These are phyloP conservation scores for Waltiozyma sp. DNA, from an alignment of 1,139 yeast genomes.

Conservation along the genomic window DNA sequence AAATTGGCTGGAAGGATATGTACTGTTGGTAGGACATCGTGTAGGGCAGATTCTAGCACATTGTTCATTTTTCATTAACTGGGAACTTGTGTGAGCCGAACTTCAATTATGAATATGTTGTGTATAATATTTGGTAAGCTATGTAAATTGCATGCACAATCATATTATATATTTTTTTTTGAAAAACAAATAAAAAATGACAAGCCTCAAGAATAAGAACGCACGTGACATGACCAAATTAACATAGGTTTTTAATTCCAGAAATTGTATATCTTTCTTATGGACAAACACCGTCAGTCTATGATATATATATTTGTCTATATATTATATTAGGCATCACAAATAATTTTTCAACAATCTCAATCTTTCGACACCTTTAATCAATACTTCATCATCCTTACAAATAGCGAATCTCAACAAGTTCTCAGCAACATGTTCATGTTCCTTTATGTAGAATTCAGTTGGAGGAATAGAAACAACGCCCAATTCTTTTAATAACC, in stretches of 20 bases:
- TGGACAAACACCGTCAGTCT: not conserved
- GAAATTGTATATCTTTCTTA: not conserved
- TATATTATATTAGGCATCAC: slow-evolving; percentile 9
- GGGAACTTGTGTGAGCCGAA: too few relatives aligned
- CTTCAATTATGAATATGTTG: slow-evolving; percentile 1
- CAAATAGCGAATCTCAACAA: slow-evolving; percentile 91
- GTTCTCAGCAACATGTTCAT: slow-evolving; percentile 69
- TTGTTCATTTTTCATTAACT: not conserved
- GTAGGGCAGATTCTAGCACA: slow-evolving; percentile 20
- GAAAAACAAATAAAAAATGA: too few relatives aligned
- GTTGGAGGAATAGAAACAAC: slow-evolving; percentile 96
- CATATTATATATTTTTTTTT: too few relatives aligned
- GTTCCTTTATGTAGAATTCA: slow-evolving; percentile 68
- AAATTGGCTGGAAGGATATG: slow-evolving; percentile 37
- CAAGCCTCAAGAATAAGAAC: too few relatives aligned
- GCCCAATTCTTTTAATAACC: slow-evolving; percentile 88
- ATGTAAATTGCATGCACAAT: too few relatives aligned
- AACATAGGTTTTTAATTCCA: not conserved
- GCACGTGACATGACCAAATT: too few relatives aligned
- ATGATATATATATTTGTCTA: not conserved
- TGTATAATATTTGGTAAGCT: slow-evolving; percentile 2
- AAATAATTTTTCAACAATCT: slow-evolving; percentile 57
- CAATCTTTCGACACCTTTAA: slow-evolving; percentile 72
- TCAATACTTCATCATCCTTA: slow-evolving; percentile 72
- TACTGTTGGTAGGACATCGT: slow-evolving; percentile 40